phyloP scores from a whole-genome alignment of 192 early-diverging fungal species.

The Allomyces macrogynus region DNA sequence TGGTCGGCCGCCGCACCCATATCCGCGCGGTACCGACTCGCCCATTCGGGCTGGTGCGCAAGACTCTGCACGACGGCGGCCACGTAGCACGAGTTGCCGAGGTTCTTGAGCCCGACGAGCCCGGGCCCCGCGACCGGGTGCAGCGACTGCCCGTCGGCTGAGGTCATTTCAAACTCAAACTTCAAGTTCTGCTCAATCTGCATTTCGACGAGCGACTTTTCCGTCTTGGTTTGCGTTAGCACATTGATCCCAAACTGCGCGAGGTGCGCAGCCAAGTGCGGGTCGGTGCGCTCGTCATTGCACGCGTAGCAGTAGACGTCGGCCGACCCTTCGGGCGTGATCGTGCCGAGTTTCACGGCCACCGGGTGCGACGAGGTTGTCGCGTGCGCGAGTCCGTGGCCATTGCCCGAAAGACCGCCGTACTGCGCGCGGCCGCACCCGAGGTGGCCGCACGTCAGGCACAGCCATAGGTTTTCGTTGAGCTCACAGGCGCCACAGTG shows the following conservation, averaged over 20 bases:
- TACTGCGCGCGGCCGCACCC: conserved; percentile 88
- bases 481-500: conserved; percentile 70
- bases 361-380: conserved; percentile 56
- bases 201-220: conserved; percentile 78
- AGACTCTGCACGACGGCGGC: conserved; percentile 82
- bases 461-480: conserved; percentile 88
- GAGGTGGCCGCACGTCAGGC: conserved; percentile 75
- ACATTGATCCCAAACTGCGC: conserved; percentile 78
- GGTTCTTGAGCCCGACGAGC: conserved; percentile 76
- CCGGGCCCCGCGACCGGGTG: conserved; percentile 71
- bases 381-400: conserved; percentile 74
- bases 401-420: conserved; percentile 81
- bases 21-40: conserved; percentile 36
- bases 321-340: conserved; percentile 89
- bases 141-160: conserved; percentile 74
- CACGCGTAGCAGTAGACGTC: conserved; percentile 64
- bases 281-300: conserved; percentile 62
- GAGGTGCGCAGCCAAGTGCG: conserved; percentile 55
- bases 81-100: conserved; percentile 98
- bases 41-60: conserved; percentile 53
- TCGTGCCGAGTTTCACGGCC: conserved; percentile 81
- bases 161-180: conserved; percentile 96
- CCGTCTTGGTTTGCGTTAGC: conserved; percentile 61
- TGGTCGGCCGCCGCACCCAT: conserved; percentile 11
- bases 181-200: conserved; percentile 89